Percentiles rank a stretch among this genome's conserved stretches.
Conservation (phyloP, 1,139 yeast genomes). For the Geotrichum candidum region DNA sequence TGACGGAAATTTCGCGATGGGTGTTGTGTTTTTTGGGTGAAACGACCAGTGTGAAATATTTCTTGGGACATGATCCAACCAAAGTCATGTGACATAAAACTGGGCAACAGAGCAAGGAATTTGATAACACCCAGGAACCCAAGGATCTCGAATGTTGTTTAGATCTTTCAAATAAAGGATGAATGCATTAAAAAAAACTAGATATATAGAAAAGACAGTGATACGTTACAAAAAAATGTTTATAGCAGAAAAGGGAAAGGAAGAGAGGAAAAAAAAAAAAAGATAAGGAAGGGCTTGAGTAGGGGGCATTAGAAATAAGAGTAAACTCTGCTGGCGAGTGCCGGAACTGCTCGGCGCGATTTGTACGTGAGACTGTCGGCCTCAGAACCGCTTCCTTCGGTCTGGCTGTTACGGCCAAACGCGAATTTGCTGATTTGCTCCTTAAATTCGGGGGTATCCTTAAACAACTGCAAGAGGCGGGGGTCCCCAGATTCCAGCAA, state of each 20-base stretch:
- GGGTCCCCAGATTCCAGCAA: constrained; percentile 79
- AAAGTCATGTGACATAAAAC: background rate
- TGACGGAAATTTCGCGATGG: constrained; percentile 11
- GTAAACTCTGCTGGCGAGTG: background rate
- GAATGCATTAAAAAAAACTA: background rate
- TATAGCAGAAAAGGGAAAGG: background rate
- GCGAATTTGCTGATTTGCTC: constrained; percentile 34
- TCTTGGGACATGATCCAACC: background rate
- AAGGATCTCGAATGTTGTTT: background rate
- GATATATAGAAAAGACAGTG: background rate
- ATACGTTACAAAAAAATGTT: background rate
- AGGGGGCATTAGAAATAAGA: background rate
- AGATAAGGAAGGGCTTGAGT: background rate
- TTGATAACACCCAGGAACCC: too few species aligned
- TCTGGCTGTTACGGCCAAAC: background rate
- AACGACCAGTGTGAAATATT: background rate
- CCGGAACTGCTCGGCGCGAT: background rate
- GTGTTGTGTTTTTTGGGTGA: background rate
- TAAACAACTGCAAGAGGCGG: constrained; percentile 44
- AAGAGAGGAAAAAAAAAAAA: background rate
- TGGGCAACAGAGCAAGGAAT: too few species aligned
- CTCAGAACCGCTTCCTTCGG: background rate
- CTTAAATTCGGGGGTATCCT: constrained; percentile 33
- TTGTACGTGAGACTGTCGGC: background rate
- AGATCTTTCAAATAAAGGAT: background rate